Conservation (phyloP, 768 basidiomycete species). For the Hericium alpestre region DNA sequence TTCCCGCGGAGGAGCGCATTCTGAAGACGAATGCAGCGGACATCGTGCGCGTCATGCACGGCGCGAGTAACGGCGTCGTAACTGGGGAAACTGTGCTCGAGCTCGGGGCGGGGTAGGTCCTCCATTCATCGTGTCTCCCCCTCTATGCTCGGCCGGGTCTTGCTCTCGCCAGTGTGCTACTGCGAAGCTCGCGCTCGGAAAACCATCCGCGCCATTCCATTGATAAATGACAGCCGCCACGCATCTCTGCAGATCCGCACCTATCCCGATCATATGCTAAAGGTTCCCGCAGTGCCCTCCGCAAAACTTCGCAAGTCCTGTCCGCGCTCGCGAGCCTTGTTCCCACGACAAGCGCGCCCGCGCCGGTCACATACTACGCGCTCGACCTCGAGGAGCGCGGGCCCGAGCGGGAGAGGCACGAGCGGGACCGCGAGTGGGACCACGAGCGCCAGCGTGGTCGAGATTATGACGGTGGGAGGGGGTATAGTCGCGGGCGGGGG, state of each 20-base stretch:
- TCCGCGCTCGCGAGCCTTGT: constrained; percentile 54
- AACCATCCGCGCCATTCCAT: too few relatives aligned
- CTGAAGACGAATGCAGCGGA: constrained; percentile 61
- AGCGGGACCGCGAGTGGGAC: neutral
- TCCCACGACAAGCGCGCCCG: constrained; percentile 20
- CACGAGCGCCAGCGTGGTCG: neutral
- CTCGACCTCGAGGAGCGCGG: constrained; percentile 88
- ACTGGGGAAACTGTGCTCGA: constrained; percentile 64
- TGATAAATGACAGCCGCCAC: too few relatives aligned
- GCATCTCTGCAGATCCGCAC: too few relatives aligned
- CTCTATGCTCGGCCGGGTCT: too few relatives aligned
- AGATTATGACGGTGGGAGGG: neutral
- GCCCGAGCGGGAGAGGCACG: constrained; percentile 14
- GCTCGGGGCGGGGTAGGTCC: constrained; percentile 86
- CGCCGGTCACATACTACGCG: constrained; percentile 76
- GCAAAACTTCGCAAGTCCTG: constrained; percentile 83
- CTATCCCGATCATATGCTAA: too few relatives aligned
- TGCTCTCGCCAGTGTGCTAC: too few relatives aligned
- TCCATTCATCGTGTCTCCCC: neutral
- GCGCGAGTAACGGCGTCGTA: constrained; percentile 20
- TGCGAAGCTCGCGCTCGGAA: too few relatives aligned
- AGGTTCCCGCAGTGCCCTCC: constrained; percentile 46
- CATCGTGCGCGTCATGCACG: constrained; percentile 67
- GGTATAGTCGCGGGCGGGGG: neutral
- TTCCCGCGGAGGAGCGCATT: constrained; percentile 79